Percentiles rank a stretch among this genome's conserved stretches.
Conservation (phyloP, 2,329 filamentous ascomycete genomes). For the Aureobasidium subglaciale region DNA sequence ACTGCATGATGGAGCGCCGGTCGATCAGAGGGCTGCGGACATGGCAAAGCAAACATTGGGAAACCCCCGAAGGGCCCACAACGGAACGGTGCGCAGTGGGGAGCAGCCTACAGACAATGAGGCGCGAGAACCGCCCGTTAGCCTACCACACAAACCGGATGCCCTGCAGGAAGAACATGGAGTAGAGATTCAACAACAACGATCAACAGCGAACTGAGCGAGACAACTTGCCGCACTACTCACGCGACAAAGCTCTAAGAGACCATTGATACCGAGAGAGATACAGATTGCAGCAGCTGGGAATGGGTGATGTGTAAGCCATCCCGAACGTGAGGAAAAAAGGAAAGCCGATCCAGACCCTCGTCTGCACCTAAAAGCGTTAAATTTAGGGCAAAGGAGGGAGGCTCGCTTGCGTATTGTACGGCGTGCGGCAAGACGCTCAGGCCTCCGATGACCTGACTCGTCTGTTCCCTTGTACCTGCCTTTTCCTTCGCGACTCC, state of each 20-base stretch:
- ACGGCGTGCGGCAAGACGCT: slow-evolving; percentile 5
- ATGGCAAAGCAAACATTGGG: slow-evolving; percentile 12
- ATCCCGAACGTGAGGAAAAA: background rate
- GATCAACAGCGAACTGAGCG: background rate
- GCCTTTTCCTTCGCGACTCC: slow-evolving; percentile 9
- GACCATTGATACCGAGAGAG: background rate
- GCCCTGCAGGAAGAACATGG: background rate
- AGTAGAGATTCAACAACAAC: background rate
- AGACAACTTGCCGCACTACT: background rate
- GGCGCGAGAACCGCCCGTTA: slow-evolving; percentile 12
- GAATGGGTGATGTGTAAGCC: background rate
- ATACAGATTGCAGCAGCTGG: background rate
- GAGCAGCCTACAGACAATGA: slow-evolving; percentile 7
- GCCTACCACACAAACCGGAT: background rate
- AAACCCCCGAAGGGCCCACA: slow-evolving; percentile 6
- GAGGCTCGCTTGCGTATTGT: slow-evolving; percentile 6
- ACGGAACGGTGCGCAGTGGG: slow-evolving; percentile 11
- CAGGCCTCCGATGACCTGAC: slow-evolving; percentile 4
- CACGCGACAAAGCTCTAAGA: background rate
- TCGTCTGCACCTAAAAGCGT: background rate
- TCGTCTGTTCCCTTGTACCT: slow-evolving; percentile 13
- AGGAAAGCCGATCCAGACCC: slow-evolving; percentile 13
- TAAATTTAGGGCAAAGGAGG: slow-evolving; percentile 8
- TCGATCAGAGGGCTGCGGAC: slow-evolving; percentile 4
- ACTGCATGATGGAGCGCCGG: slow-evolving; percentile 6